phyloP scores from a whole-genome alignment of 805 yeast genomes.

The Starmera pachycereana region DNA sequence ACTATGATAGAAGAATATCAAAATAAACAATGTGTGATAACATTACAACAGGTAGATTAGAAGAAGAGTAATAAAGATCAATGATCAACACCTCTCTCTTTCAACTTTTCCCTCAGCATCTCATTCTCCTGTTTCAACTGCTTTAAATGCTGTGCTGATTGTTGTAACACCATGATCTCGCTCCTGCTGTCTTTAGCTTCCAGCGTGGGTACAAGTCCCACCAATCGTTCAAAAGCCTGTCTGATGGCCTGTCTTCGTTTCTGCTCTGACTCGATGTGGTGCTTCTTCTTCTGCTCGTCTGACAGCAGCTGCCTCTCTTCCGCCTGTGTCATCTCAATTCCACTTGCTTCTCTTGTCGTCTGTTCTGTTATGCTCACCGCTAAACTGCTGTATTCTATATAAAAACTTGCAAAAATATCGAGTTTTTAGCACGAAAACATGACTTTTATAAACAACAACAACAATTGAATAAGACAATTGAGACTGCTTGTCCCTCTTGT shows the following conservation, averaged over 20 bases:
- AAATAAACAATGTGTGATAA: no score
- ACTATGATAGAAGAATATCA: no score
- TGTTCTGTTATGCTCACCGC: not conserved
- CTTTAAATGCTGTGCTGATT: slow-evolving; percentile 47
- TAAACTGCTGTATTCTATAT: no score
- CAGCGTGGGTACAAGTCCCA: slow-evolving; percentile 65
- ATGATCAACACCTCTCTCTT: slow-evolving; percentile 19
- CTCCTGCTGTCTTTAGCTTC: slow-evolving; percentile 65
- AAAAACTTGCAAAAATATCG: no score
- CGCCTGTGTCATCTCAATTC: slow-evolving; percentile 4
- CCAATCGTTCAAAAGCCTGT: slow-evolving; percentile 68
- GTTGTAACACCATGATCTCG: slow-evolving; percentile 64
- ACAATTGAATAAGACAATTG: no score
- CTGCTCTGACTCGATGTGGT: slow-evolving; percentile 80
- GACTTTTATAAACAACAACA: no score
- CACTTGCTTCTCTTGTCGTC: not conserved
- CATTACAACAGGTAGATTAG: no score
- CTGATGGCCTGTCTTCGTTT: slow-evolving; percentile 80
- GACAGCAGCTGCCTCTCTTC: slow-evolving; percentile 12
- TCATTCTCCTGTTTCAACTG: slow-evolving; percentile 40
- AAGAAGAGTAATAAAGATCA: no score
- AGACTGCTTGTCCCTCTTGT: not conserved
- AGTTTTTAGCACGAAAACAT: no score
- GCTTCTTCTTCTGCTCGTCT: slow-evolving; percentile 39
- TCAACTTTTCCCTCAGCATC: slow-evolving; percentile 31